Percentiles rank a stretch among this genome's conserved stretches.
These are phyloP conservation scores for Peniophora sp. DNA, from an alignment of 1,284 basidiomycete genomes.

Conservation along the genomic window DNA sequence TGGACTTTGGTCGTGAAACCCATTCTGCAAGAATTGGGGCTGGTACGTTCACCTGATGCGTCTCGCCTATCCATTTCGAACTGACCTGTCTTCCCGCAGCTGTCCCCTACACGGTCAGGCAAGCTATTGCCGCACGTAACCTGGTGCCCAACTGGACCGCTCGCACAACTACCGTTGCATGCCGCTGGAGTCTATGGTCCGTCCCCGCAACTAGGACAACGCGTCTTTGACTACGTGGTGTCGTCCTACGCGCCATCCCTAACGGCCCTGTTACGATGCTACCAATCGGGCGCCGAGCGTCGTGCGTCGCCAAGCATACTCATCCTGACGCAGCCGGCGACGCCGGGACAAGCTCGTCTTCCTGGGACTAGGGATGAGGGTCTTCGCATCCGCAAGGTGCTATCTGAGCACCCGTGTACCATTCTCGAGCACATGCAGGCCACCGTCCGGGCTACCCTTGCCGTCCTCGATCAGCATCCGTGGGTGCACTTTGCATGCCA, in stretches of 20 bases:
- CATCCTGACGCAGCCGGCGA: neutral
- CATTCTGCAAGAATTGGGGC: neutral
- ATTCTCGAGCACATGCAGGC: slow-evolving; percentile 7
- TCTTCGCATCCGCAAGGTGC: neutral
- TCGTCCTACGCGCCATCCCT: slow-evolving; percentile 18
- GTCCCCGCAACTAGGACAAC: neutral
- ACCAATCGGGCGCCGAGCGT: neutral
- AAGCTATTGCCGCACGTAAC: slow-evolving; percentile 10
- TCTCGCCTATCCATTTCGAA: no score
- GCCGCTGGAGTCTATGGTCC: slow-evolving; percentile 13
- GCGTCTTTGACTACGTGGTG: slow-evolving; percentile 9
- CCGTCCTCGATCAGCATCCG: neutral
- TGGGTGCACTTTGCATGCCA: slow-evolving; percentile 3
- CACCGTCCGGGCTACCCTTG: neutral
- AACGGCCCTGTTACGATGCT: neutral
- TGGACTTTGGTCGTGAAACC: neutral
- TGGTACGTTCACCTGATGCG: neutral
- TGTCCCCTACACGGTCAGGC: no score
- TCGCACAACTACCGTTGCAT: slow-evolving; percentile 15
- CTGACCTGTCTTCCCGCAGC: neutral
- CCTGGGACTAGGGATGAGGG: neutral
- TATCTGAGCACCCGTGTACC: neutral
- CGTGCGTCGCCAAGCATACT: neutral
- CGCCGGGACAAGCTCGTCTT: neutral
- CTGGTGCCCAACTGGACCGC: slow-evolving; percentile 16